Evolutionary conservation across 2,329 filamentous ascomycete genomes (phyloP).

Genomic region (Xylaria sp.): DNA sequence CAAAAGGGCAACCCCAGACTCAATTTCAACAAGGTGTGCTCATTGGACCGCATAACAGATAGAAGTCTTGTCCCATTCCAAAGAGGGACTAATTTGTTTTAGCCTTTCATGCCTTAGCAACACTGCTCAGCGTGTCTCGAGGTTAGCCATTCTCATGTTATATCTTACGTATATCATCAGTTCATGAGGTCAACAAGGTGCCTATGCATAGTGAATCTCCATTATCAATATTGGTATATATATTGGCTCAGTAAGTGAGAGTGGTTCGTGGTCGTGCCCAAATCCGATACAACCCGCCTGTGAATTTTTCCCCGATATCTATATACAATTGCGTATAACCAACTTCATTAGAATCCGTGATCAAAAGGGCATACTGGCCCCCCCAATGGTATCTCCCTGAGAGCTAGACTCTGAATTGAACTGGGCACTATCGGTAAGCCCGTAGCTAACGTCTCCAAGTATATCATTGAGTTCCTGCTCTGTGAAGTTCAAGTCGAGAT

Average conservation of each 20-base stretch:
- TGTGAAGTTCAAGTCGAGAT: constrained; percentile 34
- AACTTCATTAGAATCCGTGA: constrained; percentile 2
- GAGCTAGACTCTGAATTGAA: not conserved
- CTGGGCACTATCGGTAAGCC: constrained; percentile 19
- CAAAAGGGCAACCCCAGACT: constrained; percentile 10
- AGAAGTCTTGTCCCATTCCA: too few species aligned
- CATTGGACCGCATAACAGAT: constrained; percentile 16
- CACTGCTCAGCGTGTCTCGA: not conserved
- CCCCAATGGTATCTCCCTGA: not conserved
- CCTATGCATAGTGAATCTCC: not conserved
- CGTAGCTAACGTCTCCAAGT: constrained; percentile 35
- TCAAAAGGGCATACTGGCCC: constrained; percentile 21
- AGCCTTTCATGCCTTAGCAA: too few species aligned
- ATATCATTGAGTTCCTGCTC: constrained; percentile 41
- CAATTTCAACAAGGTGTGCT: not conserved
- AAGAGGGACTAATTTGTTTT: too few species aligned
- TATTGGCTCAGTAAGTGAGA: not conserved
- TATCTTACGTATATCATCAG: not conserved
- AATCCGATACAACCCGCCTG: not conserved
- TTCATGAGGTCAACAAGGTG: not conserved
- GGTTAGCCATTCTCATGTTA: not conserved
- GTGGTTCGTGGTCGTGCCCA: constrained; percentile 3
- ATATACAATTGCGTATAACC: constrained; percentile 20
- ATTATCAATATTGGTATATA: constrained; percentile 16
- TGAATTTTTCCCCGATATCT: constrained; percentile 34